Conservation (phyloP, 2,329 filamentous ascomycete species). For the Fusarium nematophilum region DNA sequence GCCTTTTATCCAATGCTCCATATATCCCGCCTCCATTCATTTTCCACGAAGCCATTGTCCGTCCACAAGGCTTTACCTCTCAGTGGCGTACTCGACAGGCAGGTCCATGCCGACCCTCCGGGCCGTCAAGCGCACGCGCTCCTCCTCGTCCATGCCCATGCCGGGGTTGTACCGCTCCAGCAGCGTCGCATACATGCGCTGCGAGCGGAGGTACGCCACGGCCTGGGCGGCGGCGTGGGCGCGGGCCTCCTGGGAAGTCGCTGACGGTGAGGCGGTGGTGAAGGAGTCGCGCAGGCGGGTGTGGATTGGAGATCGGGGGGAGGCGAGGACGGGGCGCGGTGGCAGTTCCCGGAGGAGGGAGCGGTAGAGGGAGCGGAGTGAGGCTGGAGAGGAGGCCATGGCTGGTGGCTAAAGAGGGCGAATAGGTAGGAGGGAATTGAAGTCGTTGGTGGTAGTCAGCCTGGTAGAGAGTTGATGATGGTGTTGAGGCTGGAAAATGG, state of each 20-base stretch:
- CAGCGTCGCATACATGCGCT: constrained; percentile 83
- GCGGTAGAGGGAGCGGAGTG: constrained; percentile 84
- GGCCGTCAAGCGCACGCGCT: constrained; percentile 85
- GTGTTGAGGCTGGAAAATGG: constrained; percentile 26
- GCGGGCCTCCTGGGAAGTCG: constrained; percentile 46
- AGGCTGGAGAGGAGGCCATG: constrained; percentile 56
- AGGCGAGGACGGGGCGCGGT: constrained; percentile 67
- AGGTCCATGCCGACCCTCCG: constrained; percentile 91
- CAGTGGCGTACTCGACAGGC: constrained; percentile 68
- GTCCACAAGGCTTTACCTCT: constrained; percentile 2
- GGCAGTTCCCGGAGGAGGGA: constrained; percentile 90
- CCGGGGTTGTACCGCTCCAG: constrained; percentile 95
- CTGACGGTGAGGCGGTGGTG: constrained; percentile 65
- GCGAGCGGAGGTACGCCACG: constrained; percentile 83
- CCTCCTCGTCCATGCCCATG: constrained; percentile 86
- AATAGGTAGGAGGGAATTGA: background rate
- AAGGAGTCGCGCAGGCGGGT: constrained; percentile 48
- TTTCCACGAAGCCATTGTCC: background rate
- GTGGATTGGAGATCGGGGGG: constrained; percentile 66
- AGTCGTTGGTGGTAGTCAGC: background rate
- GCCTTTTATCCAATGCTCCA: no score
- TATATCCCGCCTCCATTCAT: background rate
- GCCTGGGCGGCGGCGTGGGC: constrained; percentile 74
- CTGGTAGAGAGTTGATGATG: constrained; percentile 7
- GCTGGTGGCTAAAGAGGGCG: background rate